These are phyloP conservation scores for Zychaea mexicana DNA, from an alignment of 371 early-diverging fungal genomes.

Conservation along the genomic window DNA sequence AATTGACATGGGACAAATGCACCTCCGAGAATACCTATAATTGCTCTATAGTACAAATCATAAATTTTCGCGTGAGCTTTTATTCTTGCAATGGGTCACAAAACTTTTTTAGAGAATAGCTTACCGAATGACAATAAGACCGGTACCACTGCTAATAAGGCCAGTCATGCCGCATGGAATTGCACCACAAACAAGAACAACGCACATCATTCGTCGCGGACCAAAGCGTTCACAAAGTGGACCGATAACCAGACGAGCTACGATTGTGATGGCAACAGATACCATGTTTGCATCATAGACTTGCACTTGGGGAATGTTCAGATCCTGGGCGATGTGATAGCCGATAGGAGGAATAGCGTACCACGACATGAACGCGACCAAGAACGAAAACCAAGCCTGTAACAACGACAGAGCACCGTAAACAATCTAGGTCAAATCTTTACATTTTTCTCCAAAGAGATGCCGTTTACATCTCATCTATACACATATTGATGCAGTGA, in stretches of 20 bases:
- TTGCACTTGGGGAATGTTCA: conserved; percentile 9
- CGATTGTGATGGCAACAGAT: conserved; percentile 40
- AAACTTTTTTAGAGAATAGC: background rate
- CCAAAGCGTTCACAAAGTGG: conserved; percentile 56
- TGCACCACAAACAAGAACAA: conserved; percentile 49
- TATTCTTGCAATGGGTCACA: too few species aligned
- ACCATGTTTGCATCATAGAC: conserved; percentile 36
- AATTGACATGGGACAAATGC: conserved; percentile 72
- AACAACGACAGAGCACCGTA: background rate
- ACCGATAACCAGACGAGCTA: conserved; percentile 40
- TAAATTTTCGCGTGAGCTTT: too few species aligned
- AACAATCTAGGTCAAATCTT: background rate
- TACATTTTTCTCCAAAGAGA: background rate
- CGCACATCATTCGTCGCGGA: conserved; percentile 55
- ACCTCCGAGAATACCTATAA: conserved; percentile 63
- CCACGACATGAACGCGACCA: conserved; percentile 54
- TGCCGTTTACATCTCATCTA: too few species aligned
- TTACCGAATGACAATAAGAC: conserved; percentile 42
- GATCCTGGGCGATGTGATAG: conserved; percentile 25
- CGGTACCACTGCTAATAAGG: conserved; percentile 35
- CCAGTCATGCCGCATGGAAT: conserved; percentile 51
- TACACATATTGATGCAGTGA: background rate
- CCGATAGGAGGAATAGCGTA: conserved; percentile 61
- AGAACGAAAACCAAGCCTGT: conserved; percentile 36
- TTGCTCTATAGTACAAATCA: conserved; percentile 18